Evolutionary conservation across 352 stramenopile species (phyloP).

Genomic region (Globisporangium radiosum): DNA sequence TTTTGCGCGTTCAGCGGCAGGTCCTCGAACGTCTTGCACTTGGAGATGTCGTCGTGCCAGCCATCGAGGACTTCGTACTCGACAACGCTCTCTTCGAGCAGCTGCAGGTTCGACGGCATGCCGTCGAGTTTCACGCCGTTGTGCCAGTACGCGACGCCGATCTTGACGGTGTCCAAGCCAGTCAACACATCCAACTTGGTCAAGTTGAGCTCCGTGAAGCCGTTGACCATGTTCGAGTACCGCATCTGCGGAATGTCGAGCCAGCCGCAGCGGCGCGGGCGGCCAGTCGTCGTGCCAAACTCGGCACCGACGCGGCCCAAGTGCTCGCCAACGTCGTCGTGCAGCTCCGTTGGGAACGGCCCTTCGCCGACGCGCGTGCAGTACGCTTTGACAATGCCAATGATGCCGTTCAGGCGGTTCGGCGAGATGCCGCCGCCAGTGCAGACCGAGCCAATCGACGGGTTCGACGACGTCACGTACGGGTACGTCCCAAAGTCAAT

Average conservation of each 20-base stretch:
- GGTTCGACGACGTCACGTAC: conserved; percentile 98
- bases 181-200: conserved; percentile 99
- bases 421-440: conserved; percentile 95
- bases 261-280: conserved; percentile 97
- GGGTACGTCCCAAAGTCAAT: conserved; percentile 99
- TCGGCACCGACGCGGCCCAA: conserved; percentile 92
- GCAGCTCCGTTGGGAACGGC: conserved; percentile 98
- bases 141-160: conserved; percentile 94
- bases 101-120: conserved; percentile 94
- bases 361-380: conserved; percentile 98
- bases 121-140: conserved; percentile 91
- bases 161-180: conserved; percentile 93
- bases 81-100: conserved; percentile 91
- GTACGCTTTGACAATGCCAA: conserved; percentile 99
- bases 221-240: conserved; percentile 92
- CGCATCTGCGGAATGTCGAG: conserved; percentile 96
- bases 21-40: conserved; percentile 95
- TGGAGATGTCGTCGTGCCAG: conserved; percentile 97
- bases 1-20: conserved; percentile 92
- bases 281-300: conserved; percentile 97
- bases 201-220: conserved; percentile 97
- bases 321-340: conserved; percentile 88
- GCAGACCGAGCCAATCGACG: conserved; percentile 95
- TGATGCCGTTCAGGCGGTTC: conserved; percentile 90
- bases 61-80: conserved; percentile 92